Evolutionary conservation across 495 filamentous ascomycete species (phyloP), one percentile per base, ranked within the genome.

Genomic region (Aspergillus sclerotioniger): DNA sequence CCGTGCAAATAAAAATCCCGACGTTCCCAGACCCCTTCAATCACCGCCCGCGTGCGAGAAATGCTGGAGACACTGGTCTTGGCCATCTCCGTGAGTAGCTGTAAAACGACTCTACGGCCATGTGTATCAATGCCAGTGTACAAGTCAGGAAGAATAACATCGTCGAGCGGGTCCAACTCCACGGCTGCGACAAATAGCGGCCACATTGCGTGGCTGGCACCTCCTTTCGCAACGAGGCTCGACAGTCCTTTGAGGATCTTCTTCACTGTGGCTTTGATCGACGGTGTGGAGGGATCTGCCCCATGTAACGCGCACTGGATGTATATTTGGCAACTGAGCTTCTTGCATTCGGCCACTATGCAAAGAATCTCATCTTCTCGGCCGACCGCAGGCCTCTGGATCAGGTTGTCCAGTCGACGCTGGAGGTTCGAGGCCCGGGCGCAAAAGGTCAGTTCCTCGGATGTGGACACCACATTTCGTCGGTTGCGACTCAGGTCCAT

Each of bases 151-250:
- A 52, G 57, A 15, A 56, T 47, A 20, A 48, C 50, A 54, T 48
- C 49, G 52, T 65, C 60, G 17, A 56, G 52, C 39, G 60, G 63
- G 28, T 62, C 51, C 10, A 65, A 53, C n/a, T 65, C 63, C 0
- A 65, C 63, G 31, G 62, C 62, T 16, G 62, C 62, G 21, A 65
- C 62, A 37, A 65, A 65, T 12, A 65, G 35, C n/a, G 63, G 56
- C 53, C 56, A 65, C 13, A 55, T 61, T 8, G 57, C 51, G 10
- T 60, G 37, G 13, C 51, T 46, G 29, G 33, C 60, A 9, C 37
- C 15, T 19, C 53, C 48, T 16, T 37, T 5, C 33, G 48, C 56
- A 9, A 62, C 45, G 0, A 65, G 48, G 12, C 39, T 43, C 16
- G 46, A 29, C 15, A 58, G 17, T 29, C 35, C 54, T 16, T 56